Evolutionary conservation across 257 asterid species (phyloP).

Genomic region (Euphrasia confusa): DNA sequence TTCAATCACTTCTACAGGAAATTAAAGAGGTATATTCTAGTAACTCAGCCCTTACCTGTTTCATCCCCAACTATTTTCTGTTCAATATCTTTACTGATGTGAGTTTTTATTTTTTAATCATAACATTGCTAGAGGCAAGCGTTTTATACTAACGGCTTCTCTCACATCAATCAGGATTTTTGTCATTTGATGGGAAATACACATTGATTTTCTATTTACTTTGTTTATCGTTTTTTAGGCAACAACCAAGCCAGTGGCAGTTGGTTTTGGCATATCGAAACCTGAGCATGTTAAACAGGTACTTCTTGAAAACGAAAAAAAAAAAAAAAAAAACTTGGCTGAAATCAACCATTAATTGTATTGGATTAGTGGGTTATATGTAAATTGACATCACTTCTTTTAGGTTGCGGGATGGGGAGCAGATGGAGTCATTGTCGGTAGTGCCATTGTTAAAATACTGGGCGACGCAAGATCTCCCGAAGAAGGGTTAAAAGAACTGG

Average conservation of each 20-base stretch:
- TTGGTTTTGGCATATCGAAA: conserved; percentile 85
- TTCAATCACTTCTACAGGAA: conserved; percentile 62
- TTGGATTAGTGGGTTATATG: not conserved
- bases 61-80: not conserved
- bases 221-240: conserved; percentile 33
- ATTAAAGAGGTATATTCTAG: conserved; percentile 61
- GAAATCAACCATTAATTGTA: not conserved
- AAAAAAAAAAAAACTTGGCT: not conserved
- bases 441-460: conserved; percentile 76
- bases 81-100: not conserved
- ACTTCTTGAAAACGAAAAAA: not conserved
- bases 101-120: not conserved
- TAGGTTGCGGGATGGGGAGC: conserved; percentile 95
- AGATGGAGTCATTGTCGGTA: conserved; percentile 89
- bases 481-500: conserved; percentile 72
- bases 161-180: too few relatives aligned
- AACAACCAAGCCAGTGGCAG: conserved; percentile 74
- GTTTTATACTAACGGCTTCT: too few relatives aligned
- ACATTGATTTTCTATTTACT: not conserved
- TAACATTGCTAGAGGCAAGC: not conserved
- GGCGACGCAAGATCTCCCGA: conserved; percentile 77
- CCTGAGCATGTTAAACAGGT: conserved; percentile 91
- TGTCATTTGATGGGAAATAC: not conserved
- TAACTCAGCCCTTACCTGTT: not conserved
- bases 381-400: not conserved